Evolutionary conservation across 2,329 filamentous ascomycete genomes (phyloP).

Genomic region (Microsporum canis): DNA sequence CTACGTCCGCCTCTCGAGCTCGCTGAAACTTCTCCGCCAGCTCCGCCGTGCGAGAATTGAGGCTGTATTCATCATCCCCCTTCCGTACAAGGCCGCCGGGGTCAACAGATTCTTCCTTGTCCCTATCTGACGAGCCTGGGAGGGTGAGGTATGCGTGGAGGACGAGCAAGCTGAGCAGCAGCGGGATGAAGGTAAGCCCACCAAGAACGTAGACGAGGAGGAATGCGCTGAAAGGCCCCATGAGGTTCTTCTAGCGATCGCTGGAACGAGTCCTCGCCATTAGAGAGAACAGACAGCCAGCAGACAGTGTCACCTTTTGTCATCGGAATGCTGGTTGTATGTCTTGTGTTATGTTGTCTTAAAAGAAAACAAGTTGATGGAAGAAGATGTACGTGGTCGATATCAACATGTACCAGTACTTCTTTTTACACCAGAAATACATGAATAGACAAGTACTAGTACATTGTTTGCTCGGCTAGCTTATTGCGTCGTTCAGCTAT

Average conservation of each 20-base stretch:
- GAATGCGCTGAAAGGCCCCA: slow-evolving; percentile 43
- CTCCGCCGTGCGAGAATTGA: slow-evolving; percentile 50
- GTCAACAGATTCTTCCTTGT: slow-evolving; percentile 23
- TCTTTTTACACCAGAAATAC: not conserved
- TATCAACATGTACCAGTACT: not conserved
- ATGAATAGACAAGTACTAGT: not conserved
- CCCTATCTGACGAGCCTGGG: slow-evolving; percentile 30
- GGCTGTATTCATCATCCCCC: slow-evolving; percentile 52
- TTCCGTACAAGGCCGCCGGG: slow-evolving; percentile 36
- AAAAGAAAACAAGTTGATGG: not conserved
- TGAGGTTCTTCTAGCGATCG: slow-evolving; percentile 19
- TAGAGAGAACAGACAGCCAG: not conserved
- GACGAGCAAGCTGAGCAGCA: slow-evolving; percentile 52
- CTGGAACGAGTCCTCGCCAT: slow-evolving; percentile 1
- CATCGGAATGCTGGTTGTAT: not conserved
- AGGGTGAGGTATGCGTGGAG: slow-evolving; percentile 59
- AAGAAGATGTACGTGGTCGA: not conserved
- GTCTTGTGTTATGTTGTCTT: not conserved
- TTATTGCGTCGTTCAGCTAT: not conserved
- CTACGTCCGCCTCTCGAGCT: slow-evolving; percentile 60
- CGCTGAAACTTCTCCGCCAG: slow-evolving; percentile 52
- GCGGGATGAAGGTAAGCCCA: slow-evolving; percentile 75
- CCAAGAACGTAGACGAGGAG: slow-evolving; percentile 71
- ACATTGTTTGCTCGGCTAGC: not conserved
- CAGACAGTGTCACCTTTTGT: not conserved